These are phyloP conservation scores for Proliferodiscus dingleyae DNA, from an alignment of 2,329 filamentous ascomycete species.

Conservation along the genomic window DNA sequence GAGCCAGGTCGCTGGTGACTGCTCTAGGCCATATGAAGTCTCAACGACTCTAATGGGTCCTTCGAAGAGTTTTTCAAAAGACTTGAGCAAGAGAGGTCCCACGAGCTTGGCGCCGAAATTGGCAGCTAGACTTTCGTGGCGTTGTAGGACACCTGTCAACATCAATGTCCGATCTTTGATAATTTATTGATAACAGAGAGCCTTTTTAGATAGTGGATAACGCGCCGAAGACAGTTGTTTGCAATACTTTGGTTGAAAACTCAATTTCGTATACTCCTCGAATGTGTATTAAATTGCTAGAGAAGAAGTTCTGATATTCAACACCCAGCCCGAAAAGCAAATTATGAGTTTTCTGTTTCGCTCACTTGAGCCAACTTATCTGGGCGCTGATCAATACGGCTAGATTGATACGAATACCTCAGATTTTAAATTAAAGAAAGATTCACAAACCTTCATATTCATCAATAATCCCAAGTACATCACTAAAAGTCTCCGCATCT, in stretches of 20 bases:
- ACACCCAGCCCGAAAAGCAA: too few species aligned
- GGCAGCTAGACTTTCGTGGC: slow-evolving; percentile 81
- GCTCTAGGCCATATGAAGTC: slow-evolving; percentile 54
- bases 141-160: slow-evolving; percentile 63
- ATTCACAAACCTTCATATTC: slow-evolving; percentile 63
- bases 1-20: slow-evolving; percentile 67
- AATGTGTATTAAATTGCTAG: too few species aligned
- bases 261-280: too few species aligned
- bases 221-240: too few species aligned
- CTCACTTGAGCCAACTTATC: not conserved
- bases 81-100: slow-evolving; percentile 76
- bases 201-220: too few species aligned
- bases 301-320: too few species aligned
- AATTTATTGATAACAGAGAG: too few species aligned
- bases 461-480: slow-evolving; percentile 66
- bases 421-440: not conserved
- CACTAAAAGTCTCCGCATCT: slow-evolving; percentile 63
- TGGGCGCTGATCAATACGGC: not conserved
- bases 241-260: too few species aligned
- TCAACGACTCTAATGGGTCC: slow-evolving; percentile 66
- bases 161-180: too few species aligned
- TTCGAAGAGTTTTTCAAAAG: slow-evolving; percentile 82
- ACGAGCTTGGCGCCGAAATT: slow-evolving; percentile 80
- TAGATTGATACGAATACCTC: not conserved
- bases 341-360: not conserved